A percentile compares a stretch with the other conserved stretches of the same genome.
Conservation (phyloP, 345 rosid genomes). For the Eutrema yunnanense region DNA sequence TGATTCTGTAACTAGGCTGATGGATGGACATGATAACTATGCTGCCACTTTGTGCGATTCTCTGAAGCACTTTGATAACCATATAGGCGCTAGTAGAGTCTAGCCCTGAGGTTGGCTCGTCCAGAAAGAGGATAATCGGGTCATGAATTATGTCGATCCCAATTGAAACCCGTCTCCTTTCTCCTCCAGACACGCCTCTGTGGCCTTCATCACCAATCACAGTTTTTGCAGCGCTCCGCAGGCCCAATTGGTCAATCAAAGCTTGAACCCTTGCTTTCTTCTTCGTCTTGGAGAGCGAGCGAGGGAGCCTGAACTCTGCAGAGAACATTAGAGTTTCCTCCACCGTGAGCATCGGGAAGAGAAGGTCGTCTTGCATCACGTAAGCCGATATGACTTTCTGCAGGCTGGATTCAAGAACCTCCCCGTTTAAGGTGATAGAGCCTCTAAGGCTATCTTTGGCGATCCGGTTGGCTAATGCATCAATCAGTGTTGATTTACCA, state of each 20-base stretch:
- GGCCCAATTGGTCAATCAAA: conserved; percentile 76
- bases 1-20: conserved; percentile 89
- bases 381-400: conserved; percentile 88
- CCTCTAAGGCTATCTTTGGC: conserved; percentile 72
- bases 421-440: conserved; percentile 67
- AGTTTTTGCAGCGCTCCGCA: conserved; percentile 65
- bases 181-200: conserved; percentile 91
- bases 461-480: conserved; percentile 81
- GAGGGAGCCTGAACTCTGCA: conserved; percentile 92
- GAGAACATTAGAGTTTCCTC: conserved; percentile 94
- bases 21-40: conserved; percentile 91
- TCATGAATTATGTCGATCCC: conserved; percentile 79
- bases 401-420: conserved; percentile 60
- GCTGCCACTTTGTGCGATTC: conserved; percentile 86
- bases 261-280: conserved; percentile 80
- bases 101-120: conserved; percentile 92
- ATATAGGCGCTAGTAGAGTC: conserved; percentile 92
- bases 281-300: conserved; percentile 60
- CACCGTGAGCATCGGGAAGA: conserved; percentile 91
- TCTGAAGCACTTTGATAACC: conserved; percentile 88
- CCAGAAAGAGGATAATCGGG: conserved; percentile 80
- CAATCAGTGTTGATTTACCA: conserved; percentile 85
- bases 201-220: conserved; percentile 96
- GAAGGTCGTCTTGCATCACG: conserved; percentile 93
- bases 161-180: conserved; percentile 81